These are phyloP conservation scores for Entomophthora muscae DNA, from an alignment of 371 early-diverging fungal species.

Conservation along the genomic window DNA sequence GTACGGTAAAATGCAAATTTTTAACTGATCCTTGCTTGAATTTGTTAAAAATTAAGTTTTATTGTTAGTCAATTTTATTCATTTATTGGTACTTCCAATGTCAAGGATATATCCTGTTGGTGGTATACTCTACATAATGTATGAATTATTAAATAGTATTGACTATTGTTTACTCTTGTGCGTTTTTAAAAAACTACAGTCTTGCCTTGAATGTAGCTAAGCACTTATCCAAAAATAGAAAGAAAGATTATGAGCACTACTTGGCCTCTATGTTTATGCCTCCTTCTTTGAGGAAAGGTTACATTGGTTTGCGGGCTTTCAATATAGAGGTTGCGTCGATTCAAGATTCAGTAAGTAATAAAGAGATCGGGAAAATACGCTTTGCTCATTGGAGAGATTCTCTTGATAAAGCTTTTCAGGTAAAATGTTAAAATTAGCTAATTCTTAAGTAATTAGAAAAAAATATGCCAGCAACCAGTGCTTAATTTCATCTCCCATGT, in stretches of 20 bases:
- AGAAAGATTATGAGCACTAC: background rate
- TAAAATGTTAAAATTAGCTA: background rate
- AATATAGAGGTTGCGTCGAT: background rate
- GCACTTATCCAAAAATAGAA: too few relatives aligned
- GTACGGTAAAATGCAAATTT: too few relatives aligned
- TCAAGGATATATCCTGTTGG: too few relatives aligned
- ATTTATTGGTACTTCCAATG: too few relatives aligned
- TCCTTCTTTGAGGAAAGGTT: background rate
- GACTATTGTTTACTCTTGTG: too few relatives aligned
- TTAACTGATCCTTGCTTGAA: too few relatives aligned
- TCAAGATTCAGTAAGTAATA: background rate
- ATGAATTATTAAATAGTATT: too few relatives aligned
- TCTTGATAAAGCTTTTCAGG: background rate
- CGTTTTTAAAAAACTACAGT: too few relatives aligned
- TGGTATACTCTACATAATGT: too few relatives aligned
- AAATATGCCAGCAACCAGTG: background rate
- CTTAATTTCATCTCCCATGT: background rate
- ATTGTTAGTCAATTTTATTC: too few relatives aligned
- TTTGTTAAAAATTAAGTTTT: too few relatives aligned
- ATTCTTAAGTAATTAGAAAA: background rate
- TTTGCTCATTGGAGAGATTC: slow-evolving; percentile 2
- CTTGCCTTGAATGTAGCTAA: too few relatives aligned
- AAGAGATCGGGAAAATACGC: background rate
- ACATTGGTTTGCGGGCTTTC: background rate
- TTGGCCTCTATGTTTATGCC: background rate